Conservation (phyloP, 164 flowering plant genomes). For the Platanus orientalis region DNA sequence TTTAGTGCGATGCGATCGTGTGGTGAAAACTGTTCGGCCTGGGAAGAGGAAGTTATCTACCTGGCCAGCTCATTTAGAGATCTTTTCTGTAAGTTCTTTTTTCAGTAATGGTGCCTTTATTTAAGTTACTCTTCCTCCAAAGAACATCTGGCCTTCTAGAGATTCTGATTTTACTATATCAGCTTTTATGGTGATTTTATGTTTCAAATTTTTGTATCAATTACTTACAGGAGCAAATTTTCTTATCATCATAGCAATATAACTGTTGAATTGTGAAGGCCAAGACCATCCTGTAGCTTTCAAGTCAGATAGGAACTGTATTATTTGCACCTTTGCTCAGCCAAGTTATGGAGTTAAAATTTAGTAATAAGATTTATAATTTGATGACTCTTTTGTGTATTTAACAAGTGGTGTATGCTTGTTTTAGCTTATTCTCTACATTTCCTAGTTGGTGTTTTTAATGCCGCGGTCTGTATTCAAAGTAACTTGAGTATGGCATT, state of each 20-base stretch:
- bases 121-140: not conserved
- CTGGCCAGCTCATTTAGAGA: slow-evolving; percentile 98
- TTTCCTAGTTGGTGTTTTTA: not conserved
- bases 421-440: not conserved
- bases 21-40: slow-evolving; percentile 90
- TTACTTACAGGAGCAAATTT: too few species aligned
- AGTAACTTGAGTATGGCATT: too few species aligned
- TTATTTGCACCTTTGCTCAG: not conserved
- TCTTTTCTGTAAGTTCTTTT: slow-evolving; percentile 59
- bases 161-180: not conserved
- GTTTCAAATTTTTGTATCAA: too few species aligned
- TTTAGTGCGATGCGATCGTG: slow-evolving; percentile 91
- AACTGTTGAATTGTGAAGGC: too few species aligned
- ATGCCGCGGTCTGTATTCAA: not conserved
- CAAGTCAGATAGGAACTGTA: too few species aligned
- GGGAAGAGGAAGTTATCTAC: slow-evolving; percentile 95
- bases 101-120: not conserved
- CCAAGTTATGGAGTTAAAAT: not conserved
- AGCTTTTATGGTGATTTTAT: not conserved
- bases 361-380: not conserved
- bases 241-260: too few species aligned
- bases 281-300: too few species aligned
- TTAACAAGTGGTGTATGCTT: not conserved
- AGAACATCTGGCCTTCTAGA: not conserved
- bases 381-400: not conserved